A percentile compares a stretch with the other conserved stretches of the same genome.
These are phyloP conservation scores for Tetrapyrgos nigripes DNA, from an alignment of 1,284 basidiomycete species.

Conservation along the genomic window DNA sequence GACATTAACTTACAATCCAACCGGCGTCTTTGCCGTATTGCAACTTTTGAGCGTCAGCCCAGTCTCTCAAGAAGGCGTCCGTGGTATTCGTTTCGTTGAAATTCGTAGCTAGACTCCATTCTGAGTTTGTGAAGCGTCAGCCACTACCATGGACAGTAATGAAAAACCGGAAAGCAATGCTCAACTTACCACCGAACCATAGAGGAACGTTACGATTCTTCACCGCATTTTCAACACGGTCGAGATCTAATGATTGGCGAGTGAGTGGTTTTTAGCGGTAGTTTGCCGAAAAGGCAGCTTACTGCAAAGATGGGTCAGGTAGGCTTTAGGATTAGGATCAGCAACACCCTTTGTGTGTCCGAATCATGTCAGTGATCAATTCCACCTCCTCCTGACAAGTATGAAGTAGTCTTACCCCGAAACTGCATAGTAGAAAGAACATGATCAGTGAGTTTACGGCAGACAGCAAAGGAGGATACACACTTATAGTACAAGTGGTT, in stretches of 20 bases:
- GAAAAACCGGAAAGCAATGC: not conserved
- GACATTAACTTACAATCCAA: conserved; percentile 63
- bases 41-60: conserved; percentile 82
- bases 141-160: conserved; percentile 17
- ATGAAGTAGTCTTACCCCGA: conserved; percentile 60
- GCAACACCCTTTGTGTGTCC: conserved; percentile 64
- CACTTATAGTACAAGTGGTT: conserved; percentile 81
- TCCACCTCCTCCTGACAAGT: not conserved
- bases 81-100: conserved; percentile 71
- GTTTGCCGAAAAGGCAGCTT: conserved; percentile 29
- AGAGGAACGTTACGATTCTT: conserved; percentile 58
- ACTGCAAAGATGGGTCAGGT: conserved; percentile 76
- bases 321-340: conserved; percentile 65
- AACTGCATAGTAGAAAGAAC: conserved; percentile 49
- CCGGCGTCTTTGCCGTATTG: conserved; percentile 67
- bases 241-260: conserved; percentile 55
- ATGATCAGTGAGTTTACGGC: not conserved
- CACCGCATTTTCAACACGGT: conserved; percentile 55
- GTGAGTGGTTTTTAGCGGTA: too few relatives aligned
- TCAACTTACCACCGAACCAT: conserved; percentile 63
- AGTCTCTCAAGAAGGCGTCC: conserved; percentile 65
- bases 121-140: conserved; percentile 50
- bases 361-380: conserved; percentile 1
- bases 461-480: too few relatives aligned
- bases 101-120: conserved; percentile 77